Evolutionary conservation across 1,284 basidiomycete species (phyloP), one percentile per base, ranked within the genome.

Genomic region (Neonothopanus nambi): DNA sequence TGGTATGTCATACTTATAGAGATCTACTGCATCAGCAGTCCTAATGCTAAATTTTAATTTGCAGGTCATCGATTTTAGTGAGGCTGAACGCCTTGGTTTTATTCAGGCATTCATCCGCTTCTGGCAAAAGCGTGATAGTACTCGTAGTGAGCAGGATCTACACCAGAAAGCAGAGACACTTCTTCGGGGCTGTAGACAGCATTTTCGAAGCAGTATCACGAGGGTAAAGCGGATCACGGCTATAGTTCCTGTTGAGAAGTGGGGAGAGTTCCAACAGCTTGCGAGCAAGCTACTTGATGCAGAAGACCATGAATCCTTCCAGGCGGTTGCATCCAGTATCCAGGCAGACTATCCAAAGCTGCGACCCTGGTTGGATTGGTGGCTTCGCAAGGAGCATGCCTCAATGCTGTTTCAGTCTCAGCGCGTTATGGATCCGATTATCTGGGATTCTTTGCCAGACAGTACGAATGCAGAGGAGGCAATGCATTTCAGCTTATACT

Each of bases 391-490:
- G 4, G 45, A 50, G 13, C 60, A 62, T 52, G 60, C 63, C 9
- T 35, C 11, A 13, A 64, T 65, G 61, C 54, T 67, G 1, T 64
- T 65, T 54, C 23, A 42, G 8, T 57, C 61, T 8, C 39, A 62
- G 17, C 51, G 55, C 4, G 18, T 35, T 8, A 65, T 67, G 64
- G 57, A 57, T 48, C 13, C 44, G 6, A 41, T 36, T n/a, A n/a
- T 64, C 8, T 63, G 61, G 59, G 55, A 62, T 12, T 57, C 57
- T 0, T 48, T 67, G 11, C 65, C 63, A 1, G 47, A 49, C 15
- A 60, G 58, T 1, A 65, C 59, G 2, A 67, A 67, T 56, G 59
- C 65, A 12, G 61, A 60, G 40, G 65, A 67, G 49, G 57, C 61
- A 0, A 60, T 62, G 60, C 64, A 66, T 35, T 57, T 45, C 40